Evolutionary conservation across 441 rosid genomes (phyloP), one percentile per base, ranked within the genome.

Genomic region (Gossypium schwendimanii): DNA sequence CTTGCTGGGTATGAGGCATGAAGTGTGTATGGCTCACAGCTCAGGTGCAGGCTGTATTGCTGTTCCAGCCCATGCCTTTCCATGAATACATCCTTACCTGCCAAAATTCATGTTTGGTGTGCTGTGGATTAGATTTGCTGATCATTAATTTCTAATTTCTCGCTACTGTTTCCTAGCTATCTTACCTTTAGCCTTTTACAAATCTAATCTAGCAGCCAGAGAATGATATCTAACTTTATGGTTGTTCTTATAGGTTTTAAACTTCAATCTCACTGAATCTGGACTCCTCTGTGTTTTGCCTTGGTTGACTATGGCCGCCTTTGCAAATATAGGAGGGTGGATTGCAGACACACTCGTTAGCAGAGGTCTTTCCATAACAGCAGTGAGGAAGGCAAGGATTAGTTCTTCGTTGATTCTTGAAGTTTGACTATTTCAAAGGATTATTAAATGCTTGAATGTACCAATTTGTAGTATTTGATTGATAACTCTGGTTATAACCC

Each of bases 221-320:
- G 52, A 69, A 52, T 18, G 31, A 20, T 63, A 45, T 7, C 71
- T 14, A 73, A 49, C 26, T 10, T 39, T 62, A 11, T 68, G 31
- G 10, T 69, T 73, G 60, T 65, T 70, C 75, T 74, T 75, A 71
- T 87, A 94, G 99, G 99, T 94, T 73, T 80, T 94, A 86, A 94
- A 89, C 84, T 94, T 94, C 84, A 94, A 91, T 84, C 98, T 94
- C 84, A 91, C 98, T 1, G 98, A 94, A 84, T 92, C 99, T n/a
- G 99, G 99, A 57, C 90, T 94, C 36, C 75, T 94, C 9, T 92
- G 98, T 49, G 99, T 94, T 79, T 89, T 94, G 83, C 99, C 99
- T 59, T 92, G 99, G 99, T 81, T 94, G 81, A 94, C 98, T 44
- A 94, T 92, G 99, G 99, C 99, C 58, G 60, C 84, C 71, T 91